Evolutionary conservation across 106 monocot species (phyloP).

Genomic region (Dendrobium officinale): DNA sequence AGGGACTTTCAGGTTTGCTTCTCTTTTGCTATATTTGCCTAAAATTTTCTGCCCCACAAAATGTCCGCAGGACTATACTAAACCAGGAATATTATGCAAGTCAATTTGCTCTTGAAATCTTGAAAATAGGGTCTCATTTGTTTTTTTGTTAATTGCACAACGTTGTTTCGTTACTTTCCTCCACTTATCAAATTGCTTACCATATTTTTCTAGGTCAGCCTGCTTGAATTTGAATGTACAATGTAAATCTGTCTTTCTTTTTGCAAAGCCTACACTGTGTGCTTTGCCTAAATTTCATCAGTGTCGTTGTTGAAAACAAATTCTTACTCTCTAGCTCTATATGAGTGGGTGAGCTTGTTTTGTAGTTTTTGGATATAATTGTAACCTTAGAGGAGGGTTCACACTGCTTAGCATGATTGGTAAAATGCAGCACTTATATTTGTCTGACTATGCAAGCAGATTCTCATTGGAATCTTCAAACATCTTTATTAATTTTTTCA

Average conservation of each 20-base stretch:
- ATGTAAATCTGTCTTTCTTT: neutral
- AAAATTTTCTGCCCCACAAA: too few species aligned
- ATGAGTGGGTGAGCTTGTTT: neutral
- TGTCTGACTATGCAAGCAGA: neutral
- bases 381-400: neutral
- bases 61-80: too few species aligned
- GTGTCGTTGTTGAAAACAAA: too few species aligned
- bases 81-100: too few species aligned
- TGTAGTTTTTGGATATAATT: neutral
- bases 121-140: neutral
- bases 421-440: neutral
- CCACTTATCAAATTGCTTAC: neutral
- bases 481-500: neutral
- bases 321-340: too few species aligned
- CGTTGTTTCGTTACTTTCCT: neutral
- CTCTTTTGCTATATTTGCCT: too few species aligned
- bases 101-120: too few species aligned
- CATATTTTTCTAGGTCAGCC: neutral
- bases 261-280: neutral
- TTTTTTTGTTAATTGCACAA: neutral
- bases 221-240: neutral
- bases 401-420: neutral
- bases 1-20: too few species aligned
- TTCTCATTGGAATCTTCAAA: neutral
- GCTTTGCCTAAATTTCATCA: neutral